Conservation (phyloP, 2,329 filamentous ascomycete species). For the Phyllosticta citrichinensis region DNA sequence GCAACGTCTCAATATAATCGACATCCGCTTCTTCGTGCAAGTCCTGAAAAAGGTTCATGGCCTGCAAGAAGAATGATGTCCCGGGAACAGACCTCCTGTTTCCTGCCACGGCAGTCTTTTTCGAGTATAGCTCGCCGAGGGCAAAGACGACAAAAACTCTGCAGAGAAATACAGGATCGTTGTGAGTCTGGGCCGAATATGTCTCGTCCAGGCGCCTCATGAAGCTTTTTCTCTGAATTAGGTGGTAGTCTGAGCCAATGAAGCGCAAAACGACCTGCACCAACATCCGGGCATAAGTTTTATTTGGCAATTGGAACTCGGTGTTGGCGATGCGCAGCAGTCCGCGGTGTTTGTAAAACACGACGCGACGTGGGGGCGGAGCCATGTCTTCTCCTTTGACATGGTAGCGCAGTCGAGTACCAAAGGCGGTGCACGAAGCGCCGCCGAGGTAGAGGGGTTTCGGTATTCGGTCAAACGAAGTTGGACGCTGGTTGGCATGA, state of each 20-base stretch:
- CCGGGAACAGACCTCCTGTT: conserved; percentile 11
- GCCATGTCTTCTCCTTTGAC: conserved; percentile 16
- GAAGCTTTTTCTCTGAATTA: conserved; percentile 10
- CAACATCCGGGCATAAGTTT: conserved; percentile 16
- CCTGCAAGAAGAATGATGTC: conserved; percentile 12
- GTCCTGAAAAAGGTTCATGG: conserved; percentile 12
- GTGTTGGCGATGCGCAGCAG: conserved; percentile 9
- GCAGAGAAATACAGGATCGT: conserved; percentile 13
- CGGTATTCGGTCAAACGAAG: conserved; percentile 4
- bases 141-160: conserved; percentile 14
- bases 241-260: conserved; percentile 11
- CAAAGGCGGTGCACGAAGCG: conserved; percentile 17
- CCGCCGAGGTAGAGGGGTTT: conserved; percentile 16
- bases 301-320: conserved; percentile 16
- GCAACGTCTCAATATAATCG: conserved; percentile 15
- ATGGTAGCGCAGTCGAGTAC: conserved; percentile 14
- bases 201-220: conserved; percentile 8
- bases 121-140: conserved; percentile 13
- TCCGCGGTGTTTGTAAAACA: conserved; percentile 10
- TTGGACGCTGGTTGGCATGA: conserved; percentile 12
- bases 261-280: conserved; percentile 17
- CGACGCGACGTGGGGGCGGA: conserved; percentile 12
- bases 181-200: conserved; percentile 9
- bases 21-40: conserved; percentile 14
- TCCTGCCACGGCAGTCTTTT: conserved; percentile 5